Percentiles rank a stretch among this genome's conserved stretches.
Conservation (phyloP, 345 rosid genomes). For the Brassica juncea region DNA sequence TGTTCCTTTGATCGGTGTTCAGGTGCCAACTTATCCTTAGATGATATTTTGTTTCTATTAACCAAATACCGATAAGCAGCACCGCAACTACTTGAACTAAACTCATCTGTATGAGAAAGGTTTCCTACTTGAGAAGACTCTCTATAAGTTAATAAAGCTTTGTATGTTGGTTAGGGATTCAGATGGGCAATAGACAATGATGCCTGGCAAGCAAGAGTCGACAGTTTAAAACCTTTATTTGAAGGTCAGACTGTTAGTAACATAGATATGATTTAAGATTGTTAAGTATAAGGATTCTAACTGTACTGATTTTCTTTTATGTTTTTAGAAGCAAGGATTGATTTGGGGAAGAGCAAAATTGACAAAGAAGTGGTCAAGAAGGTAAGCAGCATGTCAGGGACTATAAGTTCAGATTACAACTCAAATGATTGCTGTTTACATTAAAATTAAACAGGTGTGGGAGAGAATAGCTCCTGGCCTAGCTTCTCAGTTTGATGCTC, state of each 20-base stretch:
- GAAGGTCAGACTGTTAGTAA: constrained; percentile 52
- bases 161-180: constrained; percentile 60
- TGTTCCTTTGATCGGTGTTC: constrained; percentile 86
- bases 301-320: background rate
- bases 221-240: constrained; percentile 73
- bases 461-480: constrained; percentile 87
- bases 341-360: constrained; percentile 61
- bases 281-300: background rate
- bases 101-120: background rate
- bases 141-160: background rate
- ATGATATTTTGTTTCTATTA: background rate
- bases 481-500: constrained; percentile 76
- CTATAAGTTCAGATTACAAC: background rate
- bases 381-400: constrained; percentile 41
- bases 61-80: constrained; percentile 1
- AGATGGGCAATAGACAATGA: constrained; percentile 85
- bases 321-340: constrained; percentile 65
- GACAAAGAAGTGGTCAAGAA: constrained; percentile 83
- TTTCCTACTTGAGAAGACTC: background rate
- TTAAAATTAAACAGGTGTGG: constrained; percentile 63
- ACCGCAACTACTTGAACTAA: background rate
- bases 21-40: constrained; percentile 46
- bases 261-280: background rate
- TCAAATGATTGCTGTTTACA: background rate
- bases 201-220: constrained; percentile 81